phyloP scores from a whole-genome alignment of 2,329 filamentous ascomycete genomes.

The Neonectria punicea region DNA sequence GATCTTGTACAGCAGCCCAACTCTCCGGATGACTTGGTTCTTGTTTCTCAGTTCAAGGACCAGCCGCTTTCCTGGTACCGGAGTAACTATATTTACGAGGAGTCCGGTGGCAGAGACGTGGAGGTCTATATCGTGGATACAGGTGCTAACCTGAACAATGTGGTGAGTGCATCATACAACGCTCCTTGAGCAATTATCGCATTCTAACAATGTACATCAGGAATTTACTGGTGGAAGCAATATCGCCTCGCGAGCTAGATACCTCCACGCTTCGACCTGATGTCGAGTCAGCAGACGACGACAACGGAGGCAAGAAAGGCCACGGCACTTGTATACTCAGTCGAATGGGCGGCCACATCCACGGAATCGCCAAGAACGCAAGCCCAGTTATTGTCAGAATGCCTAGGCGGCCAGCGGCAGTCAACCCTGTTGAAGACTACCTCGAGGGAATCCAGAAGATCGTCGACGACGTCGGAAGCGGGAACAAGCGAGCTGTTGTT shows the following conservation, averaged over 20 bases:
- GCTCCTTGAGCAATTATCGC: neutral
- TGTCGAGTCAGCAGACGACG: neutral
- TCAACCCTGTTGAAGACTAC: neutral
- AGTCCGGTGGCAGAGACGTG: neutral
- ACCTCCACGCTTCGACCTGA: neutral
- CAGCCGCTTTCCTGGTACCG: neutral
- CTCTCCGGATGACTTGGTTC: neutral
- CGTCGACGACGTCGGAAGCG: neutral
- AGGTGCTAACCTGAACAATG: neutral
- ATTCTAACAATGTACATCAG: neutral
- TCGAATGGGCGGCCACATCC: neutral
- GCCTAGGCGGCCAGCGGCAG: neutral
- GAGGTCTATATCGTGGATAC: neutral
- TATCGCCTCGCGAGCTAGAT: neutral
- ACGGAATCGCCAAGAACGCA: neutral
- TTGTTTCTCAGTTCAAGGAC: neutral
- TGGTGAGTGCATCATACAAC: neutral
- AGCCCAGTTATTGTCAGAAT: neutral
- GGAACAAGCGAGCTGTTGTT: neutral
- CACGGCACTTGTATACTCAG: neutral
- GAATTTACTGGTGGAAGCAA: neutral
- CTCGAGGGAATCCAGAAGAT: neutral
- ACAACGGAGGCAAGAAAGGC: neutral
- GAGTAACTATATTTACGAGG: neutral
- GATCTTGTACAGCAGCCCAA: neutral